These are phyloP conservation scores for Dictyostelium brefeldianum DNA, from an alignment of 78 protist species.

Conservation along the genomic window DNA sequence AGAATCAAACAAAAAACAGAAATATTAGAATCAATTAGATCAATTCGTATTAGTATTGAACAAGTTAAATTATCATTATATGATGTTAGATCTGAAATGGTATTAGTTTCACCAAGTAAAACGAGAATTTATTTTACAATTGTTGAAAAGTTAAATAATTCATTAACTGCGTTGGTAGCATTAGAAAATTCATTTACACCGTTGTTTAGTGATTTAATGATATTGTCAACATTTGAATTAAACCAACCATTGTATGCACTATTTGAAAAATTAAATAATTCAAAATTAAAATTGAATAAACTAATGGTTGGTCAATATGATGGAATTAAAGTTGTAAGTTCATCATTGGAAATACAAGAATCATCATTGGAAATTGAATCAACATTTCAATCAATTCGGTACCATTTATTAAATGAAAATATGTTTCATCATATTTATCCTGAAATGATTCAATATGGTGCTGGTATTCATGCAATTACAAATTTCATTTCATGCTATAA, in stretches of 20 bases:
- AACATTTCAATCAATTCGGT: constrained; percentile 2
- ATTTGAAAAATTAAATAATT: constrained; percentile 9
- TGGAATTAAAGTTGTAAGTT: background rate
- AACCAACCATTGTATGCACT: background rate
- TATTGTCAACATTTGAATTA: constrained; percentile 25
- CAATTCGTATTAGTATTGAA: constrained; percentile 5
- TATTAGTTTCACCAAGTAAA: background rate
- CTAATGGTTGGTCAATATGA: background rate
- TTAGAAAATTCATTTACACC: constrained; percentile 35
- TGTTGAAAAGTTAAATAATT: constrained; percentile 12
- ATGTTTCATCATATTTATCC: constrained; percentile 27
- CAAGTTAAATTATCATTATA: constrained; percentile 12
- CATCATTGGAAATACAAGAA: background rate
- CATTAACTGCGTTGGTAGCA: constrained; percentile 48
- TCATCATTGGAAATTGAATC: background rate
- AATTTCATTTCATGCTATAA: constrained; percentile 15
- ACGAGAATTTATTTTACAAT: background rate
- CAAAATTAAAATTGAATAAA: background rate
- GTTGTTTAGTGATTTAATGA: constrained; percentile 2
- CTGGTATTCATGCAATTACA: constrained; percentile 34
- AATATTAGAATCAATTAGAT: constrained; percentile 14
- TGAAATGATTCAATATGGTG: constrained; percentile 68
- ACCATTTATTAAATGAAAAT: constrained; percentile 9
- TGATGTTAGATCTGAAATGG: constrained; percentile 55
- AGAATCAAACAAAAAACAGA: background rate